A percentile compares a stretch with the other conserved stretches of the same genome.
Evolutionary conservation across 1,284 basidiomycete species (phyloP).

Genomic region (Schizophyllum amplum): DNA sequence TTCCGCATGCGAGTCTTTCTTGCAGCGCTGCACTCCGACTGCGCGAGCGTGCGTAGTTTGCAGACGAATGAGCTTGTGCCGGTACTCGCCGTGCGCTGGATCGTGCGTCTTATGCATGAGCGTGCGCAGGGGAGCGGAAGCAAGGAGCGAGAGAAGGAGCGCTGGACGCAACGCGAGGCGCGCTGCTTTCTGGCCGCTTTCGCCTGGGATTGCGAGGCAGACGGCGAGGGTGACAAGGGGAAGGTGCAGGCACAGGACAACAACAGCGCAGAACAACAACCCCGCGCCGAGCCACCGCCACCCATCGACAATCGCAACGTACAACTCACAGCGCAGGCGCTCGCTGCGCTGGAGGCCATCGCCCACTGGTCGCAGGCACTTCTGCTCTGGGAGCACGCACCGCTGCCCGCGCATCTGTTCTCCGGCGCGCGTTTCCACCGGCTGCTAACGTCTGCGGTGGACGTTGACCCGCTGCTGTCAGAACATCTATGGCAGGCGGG

Average conservation of each 20-base stretch:
- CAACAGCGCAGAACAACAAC: conserved; percentile 11
- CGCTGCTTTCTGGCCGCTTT: conserved; percentile 54
- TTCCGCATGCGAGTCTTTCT: conserved; percentile 54
- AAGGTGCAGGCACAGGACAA: neutral
- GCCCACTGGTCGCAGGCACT: conserved; percentile 54
- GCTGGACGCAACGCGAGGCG: conserved; percentile 65
- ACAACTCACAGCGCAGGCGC: conserved; percentile 64
- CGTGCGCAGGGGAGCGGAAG: conserved; percentile 41
- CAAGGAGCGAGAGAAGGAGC: conserved; percentile 50
- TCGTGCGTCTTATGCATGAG: conserved; percentile 38
- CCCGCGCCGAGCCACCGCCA: conserved; percentile 19
- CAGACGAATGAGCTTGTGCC: conserved; percentile 36
- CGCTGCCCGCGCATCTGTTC: conserved; percentile 37
- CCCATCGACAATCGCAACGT: conserved; percentile 51
- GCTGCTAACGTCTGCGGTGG: conserved; percentile 27
- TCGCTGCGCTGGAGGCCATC: conserved; percentile 50
- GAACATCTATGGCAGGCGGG: conserved; percentile 39
- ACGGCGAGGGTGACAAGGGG: neutral
- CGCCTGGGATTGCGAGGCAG: conserved; percentile 15
- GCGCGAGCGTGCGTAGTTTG: conserved; percentile 36
- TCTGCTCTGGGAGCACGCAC: conserved; percentile 39
- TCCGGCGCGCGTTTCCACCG: conserved; percentile 54
- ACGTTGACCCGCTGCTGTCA: conserved; percentile 14
- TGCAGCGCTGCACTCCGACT: conserved; percentile 47
- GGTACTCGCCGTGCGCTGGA: conserved; percentile 54